Evolutionary conservation across 306 rosid genomes (phyloP).

Genomic region (Acmispon strigosus): DNA sequence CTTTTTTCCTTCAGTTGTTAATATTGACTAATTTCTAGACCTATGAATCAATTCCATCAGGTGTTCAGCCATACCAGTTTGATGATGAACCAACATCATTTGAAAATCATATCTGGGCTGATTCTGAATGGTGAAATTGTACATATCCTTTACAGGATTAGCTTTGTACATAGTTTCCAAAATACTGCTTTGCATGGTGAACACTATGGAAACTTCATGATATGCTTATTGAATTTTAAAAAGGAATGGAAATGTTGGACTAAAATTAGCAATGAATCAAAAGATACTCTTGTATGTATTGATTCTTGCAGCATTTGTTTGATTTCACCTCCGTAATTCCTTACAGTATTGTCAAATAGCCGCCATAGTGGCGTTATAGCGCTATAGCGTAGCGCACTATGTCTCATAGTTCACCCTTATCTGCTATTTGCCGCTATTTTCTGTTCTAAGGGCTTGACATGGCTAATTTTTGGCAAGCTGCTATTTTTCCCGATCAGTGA

Average conservation of each 20-base stretch:
- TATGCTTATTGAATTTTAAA: neutral
- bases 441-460: no score
- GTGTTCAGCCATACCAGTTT: slow-evolving; percentile 5
- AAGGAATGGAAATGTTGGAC: neutral
- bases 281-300: neutral
- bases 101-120: neutral
- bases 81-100: neutral
- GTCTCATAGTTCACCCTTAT: no score
- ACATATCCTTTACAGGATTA: slow-evolving; percentile 6
- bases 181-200: neutral
- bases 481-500: no score
- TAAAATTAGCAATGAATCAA: neutral
- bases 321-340: neutral
- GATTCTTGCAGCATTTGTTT: neutral
- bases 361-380: no score
- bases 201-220: no score
- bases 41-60: neutral
- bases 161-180: neutral
- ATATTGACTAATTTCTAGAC: slow-evolving; percentile 14
- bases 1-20: neutral
- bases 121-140: slow-evolving; percentile 25
- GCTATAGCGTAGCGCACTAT: no score
- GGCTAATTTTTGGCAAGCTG: no score
- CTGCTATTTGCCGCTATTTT: no score
- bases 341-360: no score